A percentile compares a stretch with the other conserved stretches of the same genome.
These are phyloP conservation scores for Jatropha multifida DNA, from an alignment of 441 rosid species.

Conservation along the genomic window DNA sequence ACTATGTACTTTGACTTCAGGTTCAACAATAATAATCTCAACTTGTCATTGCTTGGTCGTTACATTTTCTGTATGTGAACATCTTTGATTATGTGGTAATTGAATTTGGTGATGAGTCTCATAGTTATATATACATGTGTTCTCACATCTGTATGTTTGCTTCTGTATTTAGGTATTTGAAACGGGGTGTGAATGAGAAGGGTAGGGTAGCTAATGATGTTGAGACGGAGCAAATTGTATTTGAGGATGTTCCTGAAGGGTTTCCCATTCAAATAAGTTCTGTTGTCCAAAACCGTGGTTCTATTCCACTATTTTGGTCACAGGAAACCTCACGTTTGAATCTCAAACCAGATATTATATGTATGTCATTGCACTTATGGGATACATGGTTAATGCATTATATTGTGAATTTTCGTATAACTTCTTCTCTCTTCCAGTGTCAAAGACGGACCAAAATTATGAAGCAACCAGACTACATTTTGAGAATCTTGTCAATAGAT, in stretches of 20 bases:
- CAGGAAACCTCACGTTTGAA: slow-evolving; percentile 98
- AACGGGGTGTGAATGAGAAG: slow-evolving; percentile 93
- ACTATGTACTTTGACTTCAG: no score
- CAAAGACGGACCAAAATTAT: slow-evolving; percentile 83
- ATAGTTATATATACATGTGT: not conserved
- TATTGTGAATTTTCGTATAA: slow-evolving; percentile 14
- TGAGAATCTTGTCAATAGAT: slow-evolving; percentile 88
- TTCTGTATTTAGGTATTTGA: slow-evolving; percentile 71
- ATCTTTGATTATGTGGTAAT: not conserved
- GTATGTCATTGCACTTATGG: slow-evolving; percentile 47
- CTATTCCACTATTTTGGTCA: slow-evolving; percentile 99
- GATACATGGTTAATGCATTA: slow-evolving; percentile 2
- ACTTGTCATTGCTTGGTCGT: not conserved
- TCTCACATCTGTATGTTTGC: slow-evolving; percentile 4
- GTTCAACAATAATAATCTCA: not conserved
- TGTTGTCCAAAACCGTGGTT: slow-evolving; percentile 94
- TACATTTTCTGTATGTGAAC: not conserved
- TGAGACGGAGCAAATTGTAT: slow-evolving; percentile 97
- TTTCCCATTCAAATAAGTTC: slow-evolving; percentile 81
- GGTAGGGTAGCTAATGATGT: slow-evolving; percentile 99
- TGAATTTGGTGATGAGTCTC: slow-evolving; percentile 1
- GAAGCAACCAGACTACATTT: slow-evolving; percentile 96
- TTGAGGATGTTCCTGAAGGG: slow-evolving; percentile 81
- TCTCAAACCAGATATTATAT: slow-evolving; percentile 91
- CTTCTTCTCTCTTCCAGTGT: slow-evolving; percentile 51